Evolutionary conservation across 2,329 filamentous ascomycete genomes (phyloP).

Genomic region (Periglandula ipomoeae): DNA sequence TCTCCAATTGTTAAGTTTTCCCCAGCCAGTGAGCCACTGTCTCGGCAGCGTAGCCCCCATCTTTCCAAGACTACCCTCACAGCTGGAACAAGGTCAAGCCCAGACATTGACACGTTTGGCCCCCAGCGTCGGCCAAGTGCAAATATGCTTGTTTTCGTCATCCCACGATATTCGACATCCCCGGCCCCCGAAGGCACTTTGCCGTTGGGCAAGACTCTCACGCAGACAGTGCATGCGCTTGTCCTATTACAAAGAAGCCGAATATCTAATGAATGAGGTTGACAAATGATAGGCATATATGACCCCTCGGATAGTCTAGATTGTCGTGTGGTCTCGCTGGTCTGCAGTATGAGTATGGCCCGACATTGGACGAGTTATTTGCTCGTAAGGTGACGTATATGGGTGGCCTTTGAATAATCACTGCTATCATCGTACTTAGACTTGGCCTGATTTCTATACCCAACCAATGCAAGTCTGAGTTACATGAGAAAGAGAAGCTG

Average conservation of each 20-base stretch:
- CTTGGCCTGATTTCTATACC: background rate
- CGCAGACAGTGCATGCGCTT: background rate
- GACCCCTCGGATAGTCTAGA: background rate
- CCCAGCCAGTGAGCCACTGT: slow-evolving; percentile 7
- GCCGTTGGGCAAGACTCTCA: background rate
- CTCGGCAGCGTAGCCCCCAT: slow-evolving; percentile 8
- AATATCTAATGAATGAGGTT: background rate
- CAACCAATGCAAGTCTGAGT: background rate
- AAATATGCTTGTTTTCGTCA: background rate
- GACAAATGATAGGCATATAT: background rate
- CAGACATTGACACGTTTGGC: slow-evolving; percentile 2
- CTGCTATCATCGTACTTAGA: background rate
- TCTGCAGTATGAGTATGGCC: background rate
- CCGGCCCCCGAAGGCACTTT: background rate
- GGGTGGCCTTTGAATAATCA: background rate
- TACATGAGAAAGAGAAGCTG: background rate
- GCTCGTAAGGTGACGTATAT: background rate
- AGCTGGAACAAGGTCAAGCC: background rate
- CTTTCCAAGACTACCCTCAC: background rate
- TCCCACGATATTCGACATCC: background rate
- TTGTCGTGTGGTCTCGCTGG: background rate
- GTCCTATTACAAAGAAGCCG: background rate
- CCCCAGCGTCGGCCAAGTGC: background rate
- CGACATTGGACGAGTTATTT: background rate
- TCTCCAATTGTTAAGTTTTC: slow-evolving; percentile 8